These are phyloP conservation scores for Pholiota molesta DNA, from an alignment of 768 basidiomycete species.

Conservation along the genomic window DNA sequence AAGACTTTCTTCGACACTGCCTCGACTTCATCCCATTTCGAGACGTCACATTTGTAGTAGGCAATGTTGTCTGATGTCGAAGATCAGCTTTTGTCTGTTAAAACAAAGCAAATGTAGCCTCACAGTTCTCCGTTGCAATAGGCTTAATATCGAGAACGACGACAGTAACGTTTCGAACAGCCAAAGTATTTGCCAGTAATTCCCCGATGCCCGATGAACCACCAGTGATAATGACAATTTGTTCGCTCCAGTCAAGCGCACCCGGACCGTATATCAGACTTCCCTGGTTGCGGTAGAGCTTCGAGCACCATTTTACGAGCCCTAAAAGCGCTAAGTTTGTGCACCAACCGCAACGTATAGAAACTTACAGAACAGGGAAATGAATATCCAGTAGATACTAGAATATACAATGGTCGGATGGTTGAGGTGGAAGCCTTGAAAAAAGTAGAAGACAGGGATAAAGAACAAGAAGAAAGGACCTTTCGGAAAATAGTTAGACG, in stretches of 20 bases:
- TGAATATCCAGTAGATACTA: conserved; percentile 54
- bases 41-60: conserved; percentile 92
- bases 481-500: conserved; percentile 28
- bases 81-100: conserved; percentile 2
- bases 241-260: conserved; percentile 81
- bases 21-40: conserved; percentile 85
- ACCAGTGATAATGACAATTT: conserved; percentile 90
- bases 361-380: conserved; percentile 71
- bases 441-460: conserved; percentile 76
- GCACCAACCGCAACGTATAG: background rate
- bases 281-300: conserved; percentile 75
- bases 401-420: conserved; percentile 57
- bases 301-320: conserved; percentile 70
- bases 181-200: conserved; percentile 84
- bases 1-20: conserved; percentile 70
- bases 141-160: conserved; percentile 87
- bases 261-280: conserved; percentile 61
- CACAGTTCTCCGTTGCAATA: conserved; percentile 77
- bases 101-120: conserved; percentile 22
- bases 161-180: conserved; percentile 78
- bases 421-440: conserved; percentile 60
- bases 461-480: conserved; percentile 87
- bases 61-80: conserved; percentile 65
- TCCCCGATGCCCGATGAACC: conserved; percentile 94
- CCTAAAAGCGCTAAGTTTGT: conserved; percentile 40